Base-by-base conservation (phyloP, 495 filamentous ascomycete genomes). In the Staphylotrichum tortipilum region DNA sequence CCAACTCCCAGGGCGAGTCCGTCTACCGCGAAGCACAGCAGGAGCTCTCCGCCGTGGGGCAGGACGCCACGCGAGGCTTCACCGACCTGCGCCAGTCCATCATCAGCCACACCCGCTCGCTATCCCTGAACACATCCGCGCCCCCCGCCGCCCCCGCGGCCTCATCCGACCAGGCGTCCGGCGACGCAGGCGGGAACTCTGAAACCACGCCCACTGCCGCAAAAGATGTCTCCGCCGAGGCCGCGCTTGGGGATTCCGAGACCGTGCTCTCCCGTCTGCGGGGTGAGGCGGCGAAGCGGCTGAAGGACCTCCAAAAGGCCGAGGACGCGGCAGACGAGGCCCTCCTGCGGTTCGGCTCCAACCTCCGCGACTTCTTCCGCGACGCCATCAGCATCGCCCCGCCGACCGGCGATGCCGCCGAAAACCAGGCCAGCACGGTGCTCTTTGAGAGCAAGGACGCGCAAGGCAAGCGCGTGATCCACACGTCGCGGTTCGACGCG, bases 281-380 rank as follows among this genome's bases (percentile, higher is more conserved):
- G 43, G 71, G 75, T 23, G 88, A 94, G 62, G 92, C 92, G 14
- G 75, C 84, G 8, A 86, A 88, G 60, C 80, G 87, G 42, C 73
- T 98, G 34, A 90, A 86, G 60, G 91, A 96, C 57, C 84, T 98
- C 26, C 86, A 97, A 60, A 83, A 83, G 55, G 92, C 91, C 34
- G 92, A 98, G 66, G 90, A 95, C 59, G 90, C 90, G n/a, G 92
- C 92, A 17, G 92, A 98, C 65, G 94, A 95, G 64, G 94, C 94
- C 8, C 80, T 97, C 38, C 68, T 96, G 54, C 89, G 86, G 47
- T 99, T 97, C 61, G 92, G 92, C 21, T 79, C 83, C 44, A 97
- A 92, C 62, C 81, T 98, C 39, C 78, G 89, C 9, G 85, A 91
- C 67, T 97, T 94, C 69, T 73, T 98, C 58, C 79, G 82, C 14